phyloP scores from a whole-genome alignment of 768 basidiomycete genomes.

The Sistotremastrum suecicum region DNA sequence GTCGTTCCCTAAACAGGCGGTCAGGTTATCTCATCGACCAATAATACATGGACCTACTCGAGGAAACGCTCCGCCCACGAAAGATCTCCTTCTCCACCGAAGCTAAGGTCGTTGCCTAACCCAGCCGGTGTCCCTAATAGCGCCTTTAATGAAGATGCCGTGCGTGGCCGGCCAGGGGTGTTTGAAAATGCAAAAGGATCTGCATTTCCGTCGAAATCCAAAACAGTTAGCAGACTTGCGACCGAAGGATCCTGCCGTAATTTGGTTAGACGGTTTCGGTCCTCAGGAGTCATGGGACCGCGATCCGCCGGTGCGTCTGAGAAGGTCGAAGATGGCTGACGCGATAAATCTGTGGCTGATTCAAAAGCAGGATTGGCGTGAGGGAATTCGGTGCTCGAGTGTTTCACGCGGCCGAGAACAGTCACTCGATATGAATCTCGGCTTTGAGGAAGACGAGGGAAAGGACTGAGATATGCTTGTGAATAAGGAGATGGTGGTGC shows the following conservation, averaged over 20 bases:
- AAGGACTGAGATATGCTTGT: slow-evolving; percentile 39
- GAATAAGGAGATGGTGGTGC: slow-evolving; percentile 35
- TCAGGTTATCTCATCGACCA: too few species aligned
- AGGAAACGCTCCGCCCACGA: slow-evolving; percentile 75
- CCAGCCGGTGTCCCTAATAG: slow-evolving; percentile 42
- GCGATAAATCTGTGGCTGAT: slow-evolving; percentile 1
- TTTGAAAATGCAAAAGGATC: slow-evolving; percentile 53
- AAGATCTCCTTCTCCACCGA: slow-evolving; percentile 51
- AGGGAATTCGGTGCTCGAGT: slow-evolving; percentile 51
- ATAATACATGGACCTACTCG: slow-evolving; percentile 37
- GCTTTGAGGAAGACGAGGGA: slow-evolving; percentile 31
- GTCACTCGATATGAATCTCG: slow-evolving; percentile 50
- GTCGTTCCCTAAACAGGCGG: too few species aligned
- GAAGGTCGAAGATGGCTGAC: slow-evolving; percentile 14
- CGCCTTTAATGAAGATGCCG: slow-evolving; percentile 61
- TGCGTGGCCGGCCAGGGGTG: slow-evolving; percentile 31
- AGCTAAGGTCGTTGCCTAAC: slow-evolving; percentile 15
- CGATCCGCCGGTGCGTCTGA: slow-evolving; percentile 15
- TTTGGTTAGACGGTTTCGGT: slow-evolving; percentile 37
- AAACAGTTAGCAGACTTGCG: slow-evolving; percentile 55
- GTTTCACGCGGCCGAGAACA: slow-evolving; percentile 47
- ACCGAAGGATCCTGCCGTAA: slow-evolving; percentile 71
- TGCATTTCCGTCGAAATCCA: slow-evolving; percentile 59
- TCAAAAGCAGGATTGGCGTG: slow-evolving; percentile 35
- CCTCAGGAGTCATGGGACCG: slow-evolving; percentile 26